Base-by-base conservation (phyloP, 75 land plant genomes). In the Pseudotsuga menziesii region DNA sequence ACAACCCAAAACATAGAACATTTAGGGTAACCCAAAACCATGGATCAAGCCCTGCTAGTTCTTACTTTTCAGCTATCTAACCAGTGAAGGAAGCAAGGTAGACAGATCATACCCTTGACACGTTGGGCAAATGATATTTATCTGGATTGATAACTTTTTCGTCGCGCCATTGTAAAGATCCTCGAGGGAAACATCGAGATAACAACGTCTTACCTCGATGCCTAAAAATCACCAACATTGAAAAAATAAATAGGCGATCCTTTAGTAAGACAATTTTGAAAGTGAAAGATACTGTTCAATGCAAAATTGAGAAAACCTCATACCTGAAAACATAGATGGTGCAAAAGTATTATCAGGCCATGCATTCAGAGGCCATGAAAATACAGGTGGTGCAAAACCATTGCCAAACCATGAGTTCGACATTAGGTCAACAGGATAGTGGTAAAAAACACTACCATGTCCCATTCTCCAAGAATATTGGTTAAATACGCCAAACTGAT, bases 151-250 rank as follows among this genome's bases (percentile, higher is more conserved):
- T 19, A 95, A 80, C 82, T 91, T 95, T 81, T 88, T 94, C 5
- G 90, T 77, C 2, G 90, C 83, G 0, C 97, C 97, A 79, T 90
- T 90, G 72, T 92, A 94, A 27, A 95, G 35, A 20, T 95, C 98
- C 57, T 95, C 98, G 56, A 95, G 77, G 26, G 98, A 92, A 57
- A 89, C 96, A 77, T 94, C 93, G 63, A 94, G 36, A 17, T 88
- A 72, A 72, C 96, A 14, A 95, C 93, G 83, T 95, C 96, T 48
- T 95, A 12, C 93, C 96, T 59, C 78, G 75, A 71, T 81, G 85
- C 86, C 94, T 86, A 56, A 78, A 78, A 23, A 27, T 54, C 41
- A 41, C 39, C 26, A 62, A 63, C 23, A 74, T 16, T 26, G 12
- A 32, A 76, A 41, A 56, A 48, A 58, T n/a, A 62, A 78, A 35